These are phyloP conservation scores for Rhodosporidiobolus odoratus DNA, from an alignment of 768 basidiomycete genomes.

Conservation along the genomic window DNA sequence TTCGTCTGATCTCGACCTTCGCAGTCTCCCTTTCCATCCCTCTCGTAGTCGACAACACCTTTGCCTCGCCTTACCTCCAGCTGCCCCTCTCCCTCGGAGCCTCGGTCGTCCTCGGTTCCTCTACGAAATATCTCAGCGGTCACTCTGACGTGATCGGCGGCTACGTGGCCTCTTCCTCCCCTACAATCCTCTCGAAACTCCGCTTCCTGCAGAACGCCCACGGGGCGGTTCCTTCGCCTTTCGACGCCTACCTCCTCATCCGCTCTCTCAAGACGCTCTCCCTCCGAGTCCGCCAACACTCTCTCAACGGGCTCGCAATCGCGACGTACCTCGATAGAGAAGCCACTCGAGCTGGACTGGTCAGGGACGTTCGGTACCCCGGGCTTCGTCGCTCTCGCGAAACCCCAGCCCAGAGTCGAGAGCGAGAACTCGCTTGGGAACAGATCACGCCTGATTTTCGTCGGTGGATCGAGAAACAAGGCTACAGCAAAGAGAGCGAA, in stretches of 20 bases:
- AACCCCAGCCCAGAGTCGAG: constrained; percentile 52
- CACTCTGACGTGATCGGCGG: constrained; percentile 94
- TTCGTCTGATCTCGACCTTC: constrained; percentile 63
- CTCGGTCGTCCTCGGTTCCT: constrained; percentile 61
- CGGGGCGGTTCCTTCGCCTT: constrained; percentile 75
- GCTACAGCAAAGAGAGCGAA: constrained; percentile 13
- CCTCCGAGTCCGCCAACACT: constrained; percentile 80
- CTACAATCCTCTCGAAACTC: constrained; percentile 57
- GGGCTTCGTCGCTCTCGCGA: constrained; percentile 62
- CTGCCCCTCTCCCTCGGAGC: constrained; percentile 72
- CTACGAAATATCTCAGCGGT: constrained; percentile 78
- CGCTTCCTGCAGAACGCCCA: constrained; percentile 86
- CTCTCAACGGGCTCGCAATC: constrained; percentile 70
- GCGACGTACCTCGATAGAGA: constrained; percentile 58
- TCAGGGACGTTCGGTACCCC: constrained; percentile 77
- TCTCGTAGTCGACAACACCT: constrained; percentile 71
- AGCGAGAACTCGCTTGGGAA: constrained; percentile 43
- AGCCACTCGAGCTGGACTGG: constrained; percentile 50
- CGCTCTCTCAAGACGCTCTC: constrained; percentile 87
- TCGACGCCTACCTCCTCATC: constrained; percentile 85
- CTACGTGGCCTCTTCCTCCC: constrained; percentile 59
- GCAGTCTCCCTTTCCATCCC: constrained; percentile 61
- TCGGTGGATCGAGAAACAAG: constrained; percentile 41
- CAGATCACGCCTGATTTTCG: constrained; percentile 41
- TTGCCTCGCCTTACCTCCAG: constrained; percentile 44